Conservation (phyloP, 306 rosid genomes). For the Cucurbita ficifolia region DNA sequence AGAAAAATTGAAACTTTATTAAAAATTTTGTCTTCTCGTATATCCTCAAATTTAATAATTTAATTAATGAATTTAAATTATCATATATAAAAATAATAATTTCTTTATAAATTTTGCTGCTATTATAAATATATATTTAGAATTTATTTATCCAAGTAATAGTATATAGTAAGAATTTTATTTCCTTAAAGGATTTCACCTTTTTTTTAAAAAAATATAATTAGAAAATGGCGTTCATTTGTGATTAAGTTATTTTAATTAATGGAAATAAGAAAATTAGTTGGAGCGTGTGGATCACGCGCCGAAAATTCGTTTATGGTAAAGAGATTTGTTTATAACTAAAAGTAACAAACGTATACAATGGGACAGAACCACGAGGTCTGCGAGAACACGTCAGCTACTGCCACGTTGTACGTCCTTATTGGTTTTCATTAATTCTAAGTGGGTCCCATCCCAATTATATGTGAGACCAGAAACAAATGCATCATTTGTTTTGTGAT, state of each 20-base stretch:
- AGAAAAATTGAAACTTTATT: too few relatives aligned
- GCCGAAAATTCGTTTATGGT: neutral
- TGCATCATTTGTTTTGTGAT: neutral
- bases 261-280: neutral
- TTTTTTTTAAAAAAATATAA: neutral
- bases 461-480: constrained; percentile 1
- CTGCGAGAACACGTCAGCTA: neutral
- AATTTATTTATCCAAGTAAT: neutral
- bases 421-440: neutral
- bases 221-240: neutral
- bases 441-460: neutral
- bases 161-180: neutral
- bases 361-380: neutral
- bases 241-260: neutral
- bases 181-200: neutral
- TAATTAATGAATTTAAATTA: too few relatives aligned
- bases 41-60: too few relatives aligned
- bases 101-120: too few relatives aligned
- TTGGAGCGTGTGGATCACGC: constrained; percentile 1
- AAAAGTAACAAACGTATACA: neutral
- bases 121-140: too few relatives aligned
- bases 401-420: neutral
- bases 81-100: too few relatives aligned
- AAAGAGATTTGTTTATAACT: neutral
- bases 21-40: too few relatives aligned